Base-by-base conservation (phyloP, 768 basidiomycete species). In the Harrya chromipes region DNA sequence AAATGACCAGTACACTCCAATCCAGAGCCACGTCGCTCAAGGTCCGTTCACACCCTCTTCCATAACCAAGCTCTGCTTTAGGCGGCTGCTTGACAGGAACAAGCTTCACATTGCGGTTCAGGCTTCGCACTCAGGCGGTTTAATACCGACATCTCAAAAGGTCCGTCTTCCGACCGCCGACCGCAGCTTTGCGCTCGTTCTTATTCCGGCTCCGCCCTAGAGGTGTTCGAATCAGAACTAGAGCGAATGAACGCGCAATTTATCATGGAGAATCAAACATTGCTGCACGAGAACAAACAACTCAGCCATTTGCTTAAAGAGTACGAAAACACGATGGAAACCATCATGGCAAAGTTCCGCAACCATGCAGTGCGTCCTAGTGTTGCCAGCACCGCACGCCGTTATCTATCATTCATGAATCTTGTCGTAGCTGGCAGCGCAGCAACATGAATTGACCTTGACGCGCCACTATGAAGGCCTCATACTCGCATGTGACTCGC, bases 221-320 rank as follows among this genome's bases (percentile, higher is more conserved):
- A 98, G 76, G 70, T 77, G 8, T 97, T 97, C 69, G 85, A 94
- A 58, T 91, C 92, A 3, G 94, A 95, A 65, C 72, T 97, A 4
- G 97, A 99, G 69, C 82, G 90, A 24, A 77, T 79, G 64, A 94
- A 93, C 63, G 90, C 95, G 8, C 85, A 89, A 56, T 81, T 92
- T 36, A 82, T 97, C 40, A 84, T 95, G 49, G 97, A 99, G 69
- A 98, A 98, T 66, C 94, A 97, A 62, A 80, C 84, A 0, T 73
- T 99, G 1, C 74, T 90, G 42, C 87, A 97, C 54, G 97, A 99
- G 70, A 98, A 99, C 74, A 94, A 90, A 66, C 95, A 98, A 63
- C 78, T 98, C 26, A 86, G 85, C 56, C 59, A 82, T 23, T 75
- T 99, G 23, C 74, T 98, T 49, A 94, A 94, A 63, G 97, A 99